A percentile compares a stretch with the other conserved stretches of the same genome.
Evolutionary conservation across 2,329 filamentous ascomycete genomes (phyloP).

Genomic region (Cladosporium colombiae): DNA sequence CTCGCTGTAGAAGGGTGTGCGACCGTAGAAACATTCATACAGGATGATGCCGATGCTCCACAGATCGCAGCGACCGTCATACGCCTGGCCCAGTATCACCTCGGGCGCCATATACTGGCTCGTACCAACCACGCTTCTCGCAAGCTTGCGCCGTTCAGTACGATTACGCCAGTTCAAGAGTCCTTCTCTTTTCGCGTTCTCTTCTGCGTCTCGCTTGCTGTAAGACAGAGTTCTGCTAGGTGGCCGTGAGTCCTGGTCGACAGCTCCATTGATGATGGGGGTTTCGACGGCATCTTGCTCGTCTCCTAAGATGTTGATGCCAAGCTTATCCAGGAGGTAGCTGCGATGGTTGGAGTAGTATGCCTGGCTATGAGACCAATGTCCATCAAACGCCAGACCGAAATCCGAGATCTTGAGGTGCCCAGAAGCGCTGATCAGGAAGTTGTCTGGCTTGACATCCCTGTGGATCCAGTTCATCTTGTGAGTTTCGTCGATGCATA

Average conservation of each 20-base stretch:
- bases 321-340: slow-evolving; percentile 72
- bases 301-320: slow-evolving; percentile 73
- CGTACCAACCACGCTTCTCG: slow-evolving; percentile 86
- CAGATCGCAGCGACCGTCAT: slow-evolving; percentile 94
- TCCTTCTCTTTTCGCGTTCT: slow-evolving; percentile 34
- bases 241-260: slow-evolving; percentile 16
- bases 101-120: slow-evolving; percentile 99
- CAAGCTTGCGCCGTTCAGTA: slow-evolving; percentile 65
- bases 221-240: slow-evolving; percentile 19
- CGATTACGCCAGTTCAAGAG: slow-evolving; percentile 47
- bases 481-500: slow-evolving; percentile 92
- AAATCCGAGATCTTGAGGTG: slow-evolving; percentile 97
- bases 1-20: slow-evolving; percentile 84
- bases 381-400: slow-evolving; percentile 89
- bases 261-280: slow-evolving; percentile 14
- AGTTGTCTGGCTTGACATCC: slow-evolving; percentile 97
- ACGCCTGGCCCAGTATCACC: slow-evolving; percentile 76
- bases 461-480: slow-evolving; percentile 87
- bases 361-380: slow-evolving; percentile 86
- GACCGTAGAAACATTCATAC: slow-evolving; percentile 91
- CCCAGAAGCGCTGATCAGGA: slow-evolving; percentile 82
- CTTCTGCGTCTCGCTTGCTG: slow-evolving; percentile 29
- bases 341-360: slow-evolving; percentile 87
- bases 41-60: slow-evolving; percentile 95
- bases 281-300: slow-evolving; percentile 63